Base-by-base conservation (phyloP, 768 basidiomycete genomes). In the Lactifluus rugatus region DNA sequence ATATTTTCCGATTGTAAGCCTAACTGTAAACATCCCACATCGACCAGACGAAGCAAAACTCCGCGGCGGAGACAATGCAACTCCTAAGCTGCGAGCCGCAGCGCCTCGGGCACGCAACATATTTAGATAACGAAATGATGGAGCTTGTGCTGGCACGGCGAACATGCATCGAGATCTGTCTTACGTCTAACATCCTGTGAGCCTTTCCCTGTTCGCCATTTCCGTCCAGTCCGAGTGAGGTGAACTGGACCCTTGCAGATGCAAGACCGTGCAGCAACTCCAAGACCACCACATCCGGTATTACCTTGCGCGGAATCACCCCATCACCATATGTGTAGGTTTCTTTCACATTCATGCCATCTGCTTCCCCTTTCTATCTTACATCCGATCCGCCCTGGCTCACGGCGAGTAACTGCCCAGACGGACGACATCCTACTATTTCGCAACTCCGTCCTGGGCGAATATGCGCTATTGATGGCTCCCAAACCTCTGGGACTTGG, bases 351-450 rank as follows among this genome's bases (percentile, higher is more conserved):
- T 45, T 32, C 34, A 9, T 52, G 28, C 37, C 14, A 41, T 16
- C 2, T 28, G 23, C 65, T 14, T 56, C 23, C 14, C 34, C 47
- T 53, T 52, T 44, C 19, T 31, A 17, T n/a, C 21, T 54, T 52
- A 31, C 37, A 0, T 62, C 31, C 41, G 28, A 26, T 61, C 37
- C 55, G 36, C 42, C n/a, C 41, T 59, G 41, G 46, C 62, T 64
- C 26, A 32, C 45, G 31, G 48, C 46, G 42, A 32, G 37, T 13
- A 7, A n/a, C 21, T 47, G 23, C 36, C n/a, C 61, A 91, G 89
- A 92, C 89, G 32, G 90, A 92, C 66, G 90, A 93, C 67, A 81
- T 77, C 5, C 81, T 93, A 17, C 83, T 84, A 0, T 92, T 92
- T 71, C 79, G 81, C 25, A 91, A 83, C 9, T 83, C 85, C 3